These are phyloP conservation scores for Periconia digitata DNA, from an alignment of 2,329 filamentous ascomycete species.

Conservation along the genomic window DNA sequence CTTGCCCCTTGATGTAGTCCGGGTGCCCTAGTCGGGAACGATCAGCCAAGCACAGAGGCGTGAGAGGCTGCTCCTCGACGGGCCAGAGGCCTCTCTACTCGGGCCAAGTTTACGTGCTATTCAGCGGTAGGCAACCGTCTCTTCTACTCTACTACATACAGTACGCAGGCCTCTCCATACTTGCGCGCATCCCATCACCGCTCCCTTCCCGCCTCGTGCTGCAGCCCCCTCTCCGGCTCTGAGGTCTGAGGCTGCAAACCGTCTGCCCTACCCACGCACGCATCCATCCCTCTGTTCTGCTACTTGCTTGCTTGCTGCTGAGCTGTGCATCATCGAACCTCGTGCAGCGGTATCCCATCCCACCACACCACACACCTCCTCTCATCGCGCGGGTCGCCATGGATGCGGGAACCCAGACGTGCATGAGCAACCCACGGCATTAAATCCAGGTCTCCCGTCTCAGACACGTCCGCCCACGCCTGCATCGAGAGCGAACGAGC, in stretches of 20 bases:
- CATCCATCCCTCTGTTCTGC: not conserved
- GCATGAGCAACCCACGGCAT: constrained; percentile 22
- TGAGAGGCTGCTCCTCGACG: no score
- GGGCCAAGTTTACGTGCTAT: no score
- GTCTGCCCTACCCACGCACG: no score
- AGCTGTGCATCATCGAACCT: not conserved
- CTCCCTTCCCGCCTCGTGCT: not conserved
- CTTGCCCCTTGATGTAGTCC: no score
- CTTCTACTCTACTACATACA: not conserved
- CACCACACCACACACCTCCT: not conserved
- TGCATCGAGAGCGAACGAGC: not conserved
- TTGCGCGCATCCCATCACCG: no score
- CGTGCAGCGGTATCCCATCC: no score
- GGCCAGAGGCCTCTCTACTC: no score
- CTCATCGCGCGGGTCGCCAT: constrained; percentile 18
- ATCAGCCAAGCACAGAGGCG: no score
- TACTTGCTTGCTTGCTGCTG: no score
- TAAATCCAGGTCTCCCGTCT: constrained; percentile 14
- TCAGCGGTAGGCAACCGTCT: no score
- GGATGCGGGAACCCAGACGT: constrained; percentile 28
- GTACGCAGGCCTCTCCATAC: no score
- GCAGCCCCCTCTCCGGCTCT: not conserved
- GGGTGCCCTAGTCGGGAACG: no score
- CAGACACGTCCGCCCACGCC: constrained; percentile 27
- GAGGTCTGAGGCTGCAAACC: not conserved